These are phyloP conservation scores for Cladosporium sp. DNA, from an alignment of 2,329 filamentous ascomycete genomes.

Conservation along the genomic window DNA sequence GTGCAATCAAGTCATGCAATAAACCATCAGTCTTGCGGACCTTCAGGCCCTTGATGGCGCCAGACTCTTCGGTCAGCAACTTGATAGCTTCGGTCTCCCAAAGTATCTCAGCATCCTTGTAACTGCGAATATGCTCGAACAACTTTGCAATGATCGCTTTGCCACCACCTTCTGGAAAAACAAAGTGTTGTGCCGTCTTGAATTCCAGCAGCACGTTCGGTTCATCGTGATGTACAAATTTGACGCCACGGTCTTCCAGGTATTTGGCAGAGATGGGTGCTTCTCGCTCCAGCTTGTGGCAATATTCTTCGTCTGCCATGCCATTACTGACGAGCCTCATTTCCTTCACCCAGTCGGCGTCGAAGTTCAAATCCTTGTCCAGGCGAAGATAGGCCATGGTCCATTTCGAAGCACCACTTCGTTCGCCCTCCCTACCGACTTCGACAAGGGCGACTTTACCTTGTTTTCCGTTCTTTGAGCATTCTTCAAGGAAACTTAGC, in stretches of 20 bases:
- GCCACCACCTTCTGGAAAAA: conserved; percentile 38
- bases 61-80: conserved; percentile 32
- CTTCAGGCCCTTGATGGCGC: conserved; percentile 34
- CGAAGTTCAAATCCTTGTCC: conserved; percentile 34
- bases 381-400: conserved; percentile 40
- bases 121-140: conserved; percentile 34
- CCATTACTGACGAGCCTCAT: conserved; percentile 36
- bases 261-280: conserved; percentile 35
- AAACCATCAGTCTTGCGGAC: conserved; percentile 36
- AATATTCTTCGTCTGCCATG: conserved; percentile 37
- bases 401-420: conserved; percentile 38
- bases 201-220: conserved; percentile 39
- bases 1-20: conserved; percentile 31
- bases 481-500: conserved; percentile 39
- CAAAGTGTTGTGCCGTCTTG: conserved; percentile 38
- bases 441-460: conserved; percentile 38
- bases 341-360: conserved; percentile 33
- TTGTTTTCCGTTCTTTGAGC: conserved; percentile 31
- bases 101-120: conserved; percentile 32
- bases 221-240: conserved; percentile 36
- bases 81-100: conserved; percentile 38
- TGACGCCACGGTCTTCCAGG: conserved; percentile 34
- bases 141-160: conserved; percentile 36
- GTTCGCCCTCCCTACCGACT: conserved; percentile 36
- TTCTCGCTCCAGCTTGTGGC: conserved; percentile 35